Base-by-base conservation (phyloP, 495 filamentous ascomycete genomes). In the Neurospora sp. region DNA sequence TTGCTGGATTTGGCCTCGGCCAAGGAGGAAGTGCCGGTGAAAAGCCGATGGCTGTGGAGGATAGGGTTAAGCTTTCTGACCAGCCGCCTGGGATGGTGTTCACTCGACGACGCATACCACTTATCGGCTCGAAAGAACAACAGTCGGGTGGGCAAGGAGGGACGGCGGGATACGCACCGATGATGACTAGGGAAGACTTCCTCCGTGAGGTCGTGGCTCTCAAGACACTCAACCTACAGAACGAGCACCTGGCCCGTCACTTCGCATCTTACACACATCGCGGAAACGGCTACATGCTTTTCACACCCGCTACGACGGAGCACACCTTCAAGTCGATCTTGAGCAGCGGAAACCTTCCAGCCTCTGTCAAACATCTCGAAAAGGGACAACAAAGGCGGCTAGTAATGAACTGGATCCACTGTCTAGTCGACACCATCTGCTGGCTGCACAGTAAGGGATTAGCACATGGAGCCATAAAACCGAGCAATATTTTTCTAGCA, bases 361-460 rank as follows among this genome's bases (percentile, higher is more conserved):
- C 84, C 59, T 81, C 82, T 6, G 89, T 94, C 82, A 94, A 94
- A 77, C 86, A 86, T 3, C 82, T 97, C 3, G 78, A 89, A 3
- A 97, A 96, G 78, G 84, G 88, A 71, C 86, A 88, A n/a, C 89
- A 92, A 38, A 87, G 91, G 39, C 81, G 85, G 40, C 84, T 90
- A 3, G 79, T 97, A 17, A 84, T 97, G 76, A 90, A 91, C 75
- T 97, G 95, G 94, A 89, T 95, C 48, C 93, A 94, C 80, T 97
- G 95, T 78, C 86, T 98, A 2, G 86, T 88, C 0, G 91, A 94
- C 74, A 92, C 91, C 10, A 78, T 97, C 31, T 89, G 90, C 61
- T 93, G 89, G 79, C 85, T 97, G 3, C 94, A 97, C 81, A 86
- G 86, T 39, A 87, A 87, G 72, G 91, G 90, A 16, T 86, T 92